phyloP scores from a whole-genome alignment of 139 green algal genomes.

The Chlorella vulgaris region DNA sequence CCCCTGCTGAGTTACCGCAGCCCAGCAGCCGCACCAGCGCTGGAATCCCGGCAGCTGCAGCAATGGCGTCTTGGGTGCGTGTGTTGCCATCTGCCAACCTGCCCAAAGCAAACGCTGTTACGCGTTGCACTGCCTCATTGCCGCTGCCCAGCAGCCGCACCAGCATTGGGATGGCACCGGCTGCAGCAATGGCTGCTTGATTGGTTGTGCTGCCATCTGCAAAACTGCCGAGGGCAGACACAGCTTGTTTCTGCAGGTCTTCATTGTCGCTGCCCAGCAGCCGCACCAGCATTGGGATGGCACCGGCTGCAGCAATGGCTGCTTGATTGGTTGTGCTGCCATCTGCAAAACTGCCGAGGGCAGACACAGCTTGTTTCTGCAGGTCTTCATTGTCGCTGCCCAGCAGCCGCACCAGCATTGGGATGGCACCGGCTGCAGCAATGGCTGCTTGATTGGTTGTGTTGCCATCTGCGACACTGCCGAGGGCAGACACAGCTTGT shows the following conservation, averaged over 20 bases:
- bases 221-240: too few relatives aligned
- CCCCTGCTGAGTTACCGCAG: not conserved
- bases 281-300: not conserved
- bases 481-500: not conserved
- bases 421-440: not conserved
- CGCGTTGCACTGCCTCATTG: not conserved
- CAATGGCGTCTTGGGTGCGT: not conserved
- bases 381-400: not conserved
- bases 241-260: too few relatives aligned
- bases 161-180: not conserved
- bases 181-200: not conserved
- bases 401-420: not conserved
- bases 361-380: not conserved
- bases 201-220: too few relatives aligned
- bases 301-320: too few relatives aligned
- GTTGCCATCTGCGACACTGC: not conserved
- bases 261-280: not conserved
- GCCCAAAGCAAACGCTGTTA: not conserved
- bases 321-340: too few relatives aligned
- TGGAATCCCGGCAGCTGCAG: not conserved
- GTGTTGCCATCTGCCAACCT: too few relatives aligned
- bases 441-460: not conserved
- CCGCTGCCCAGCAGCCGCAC: not conserved
- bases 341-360: too few relatives aligned
- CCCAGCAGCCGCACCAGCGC: too few relatives aligned